phyloP scores from a whole-genome alignment of 306 rosid genomes.

The Glycyrrhiza uralensis region DNA sequence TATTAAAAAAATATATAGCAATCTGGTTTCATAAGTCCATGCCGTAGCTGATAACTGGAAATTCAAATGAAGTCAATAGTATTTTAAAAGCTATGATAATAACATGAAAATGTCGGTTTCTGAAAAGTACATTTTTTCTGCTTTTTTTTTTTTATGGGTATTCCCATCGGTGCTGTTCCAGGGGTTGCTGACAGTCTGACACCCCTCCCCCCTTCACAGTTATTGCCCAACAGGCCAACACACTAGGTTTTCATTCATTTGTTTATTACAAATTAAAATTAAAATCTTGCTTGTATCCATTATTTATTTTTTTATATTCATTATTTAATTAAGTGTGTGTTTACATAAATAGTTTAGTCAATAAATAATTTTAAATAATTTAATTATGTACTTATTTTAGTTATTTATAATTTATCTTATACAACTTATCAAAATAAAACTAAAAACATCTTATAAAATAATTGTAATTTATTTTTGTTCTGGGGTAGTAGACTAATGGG shows the following conservation, averaged over 20 bases:
- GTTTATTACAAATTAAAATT: neutral
- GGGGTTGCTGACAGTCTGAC: slow-evolving; percentile 40
- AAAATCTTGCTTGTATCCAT: neutral
- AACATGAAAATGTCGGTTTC: neutral
- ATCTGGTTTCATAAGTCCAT: neutral
- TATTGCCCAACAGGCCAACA: neutral
- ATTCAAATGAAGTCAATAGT: slow-evolving; percentile 24
- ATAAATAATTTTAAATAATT: too few relatives aligned
- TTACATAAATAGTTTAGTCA: too few relatives aligned
- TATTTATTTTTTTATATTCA: neutral
- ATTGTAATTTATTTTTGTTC: too few relatives aligned
- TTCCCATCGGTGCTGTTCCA: slow-evolving; percentile 5
- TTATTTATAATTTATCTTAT: too few relatives aligned
- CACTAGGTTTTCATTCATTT: neutral
- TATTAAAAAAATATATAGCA: too few relatives aligned
- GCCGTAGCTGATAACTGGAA: neutral
- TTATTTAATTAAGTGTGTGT: too few relatives aligned
- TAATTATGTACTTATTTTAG: too few relatives aligned
- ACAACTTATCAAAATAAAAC: too few relatives aligned
- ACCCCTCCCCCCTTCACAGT: neutral
- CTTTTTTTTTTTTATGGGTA: neutral
- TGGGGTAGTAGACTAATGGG: too few relatives aligned
- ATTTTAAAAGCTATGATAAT: neutral
- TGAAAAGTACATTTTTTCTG: neutral
- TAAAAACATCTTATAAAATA: too few relatives aligned